phyloP scores from a whole-genome alignment of 2,329 filamentous ascomycete species.

The Penicillium sp. region DNA sequence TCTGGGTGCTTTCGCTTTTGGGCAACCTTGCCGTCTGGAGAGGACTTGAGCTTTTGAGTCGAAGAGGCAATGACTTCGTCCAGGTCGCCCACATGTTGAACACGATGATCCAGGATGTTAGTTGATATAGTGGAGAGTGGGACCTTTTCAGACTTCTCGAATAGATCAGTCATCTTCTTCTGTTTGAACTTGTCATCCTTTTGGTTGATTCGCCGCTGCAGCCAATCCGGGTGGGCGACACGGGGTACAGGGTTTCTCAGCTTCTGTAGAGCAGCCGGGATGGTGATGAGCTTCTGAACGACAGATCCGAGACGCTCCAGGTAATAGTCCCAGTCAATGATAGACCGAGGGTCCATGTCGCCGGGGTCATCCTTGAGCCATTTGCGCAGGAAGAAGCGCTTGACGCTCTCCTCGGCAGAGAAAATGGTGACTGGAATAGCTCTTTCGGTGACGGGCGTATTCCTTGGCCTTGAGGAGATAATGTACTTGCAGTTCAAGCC shows the following conservation, averaged over 20 bases:
- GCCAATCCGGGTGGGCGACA: slow-evolving; percentile 93
- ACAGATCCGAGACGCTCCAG: slow-evolving; percentile 93
- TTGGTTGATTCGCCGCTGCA: slow-evolving; percentile 87
- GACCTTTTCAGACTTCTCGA: slow-evolving; percentile 61
- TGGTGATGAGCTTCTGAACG: slow-evolving; percentile 98
- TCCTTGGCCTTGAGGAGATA: slow-evolving; percentile 82
- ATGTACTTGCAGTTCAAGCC: slow-evolving; percentile 99
- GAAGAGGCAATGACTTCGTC: slow-evolving; percentile 72
- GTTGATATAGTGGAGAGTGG: slow-evolving; percentile 71
- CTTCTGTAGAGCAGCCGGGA: slow-evolving; percentile 94
- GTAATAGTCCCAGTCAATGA: slow-evolving; percentile 98
- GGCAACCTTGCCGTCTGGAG: slow-evolving; percentile 55
- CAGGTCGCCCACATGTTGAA: slow-evolving; percentile 63
- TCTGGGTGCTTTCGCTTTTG: slow-evolving; percentile 77
- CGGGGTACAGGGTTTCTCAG: slow-evolving; percentile 91
- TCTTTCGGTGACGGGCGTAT: slow-evolving; percentile 90
- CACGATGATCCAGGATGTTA: slow-evolving; percentile 62
- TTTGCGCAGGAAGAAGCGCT: slow-evolving; percentile 85
- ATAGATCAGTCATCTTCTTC: slow-evolving; percentile 96
- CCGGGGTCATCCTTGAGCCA: slow-evolving; percentile 93
- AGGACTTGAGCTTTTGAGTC: slow-evolving; percentile 66
- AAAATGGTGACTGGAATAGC: slow-evolving; percentile 97
- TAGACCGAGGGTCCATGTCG: slow-evolving; percentile 83
- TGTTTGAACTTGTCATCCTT: slow-evolving; percentile 99
- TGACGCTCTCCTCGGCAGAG: slow-evolving; percentile 85